Evolutionary conservation across 2,329 filamentous ascomycete species (phyloP), one percentile per base, ranked within the genome.

Genomic region (Aspergillus fructus): DNA sequence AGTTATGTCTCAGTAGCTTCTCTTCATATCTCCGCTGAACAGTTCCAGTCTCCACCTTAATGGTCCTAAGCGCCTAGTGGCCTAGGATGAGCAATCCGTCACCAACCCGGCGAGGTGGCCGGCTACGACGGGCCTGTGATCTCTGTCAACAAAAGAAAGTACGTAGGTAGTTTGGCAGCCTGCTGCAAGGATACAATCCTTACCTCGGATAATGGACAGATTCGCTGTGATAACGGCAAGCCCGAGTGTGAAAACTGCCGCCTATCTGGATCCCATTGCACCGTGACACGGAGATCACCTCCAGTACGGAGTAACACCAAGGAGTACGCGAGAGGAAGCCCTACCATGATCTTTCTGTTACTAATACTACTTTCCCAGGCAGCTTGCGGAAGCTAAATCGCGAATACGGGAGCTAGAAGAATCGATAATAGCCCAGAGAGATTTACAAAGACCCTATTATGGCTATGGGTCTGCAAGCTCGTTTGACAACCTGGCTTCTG

Each of bases 191-290:
- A 7, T 17, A 33, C 48, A 4, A 6, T 8, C 17, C 37, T 53
- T 8, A 42, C 21, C 1, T 21, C n/a, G 19, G 17, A 21, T n/a
- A 8, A 11, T 40, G 13, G 17, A 46, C 45, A 69, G 67, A 69
- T 69, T 30, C 64, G 64, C 34, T 69, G 67, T 54, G 64, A 69
- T 45, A 59, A 55, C 42, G 64, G 49, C 4, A 60, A 64, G 17
- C 66, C 67, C 19, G 59, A 61, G 24, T 69, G 67, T 17, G 67
- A 69, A 19, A 65, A 61, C 7, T 69, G 67, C 43, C 50, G 55
- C 24, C 37, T 66, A 23, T 63, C 60, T 13, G 56, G 62, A 2
- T 49, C 64, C 1, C 60, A 56, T 12, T 69, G 67, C 52, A 60
- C 55, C 4, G 66, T 68, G 21, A 64, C 65, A 7, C 59, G 53